Evolutionary conservation across 495 filamentous ascomycete species (phyloP).

Genomic region (Daldinia loculata): DNA sequence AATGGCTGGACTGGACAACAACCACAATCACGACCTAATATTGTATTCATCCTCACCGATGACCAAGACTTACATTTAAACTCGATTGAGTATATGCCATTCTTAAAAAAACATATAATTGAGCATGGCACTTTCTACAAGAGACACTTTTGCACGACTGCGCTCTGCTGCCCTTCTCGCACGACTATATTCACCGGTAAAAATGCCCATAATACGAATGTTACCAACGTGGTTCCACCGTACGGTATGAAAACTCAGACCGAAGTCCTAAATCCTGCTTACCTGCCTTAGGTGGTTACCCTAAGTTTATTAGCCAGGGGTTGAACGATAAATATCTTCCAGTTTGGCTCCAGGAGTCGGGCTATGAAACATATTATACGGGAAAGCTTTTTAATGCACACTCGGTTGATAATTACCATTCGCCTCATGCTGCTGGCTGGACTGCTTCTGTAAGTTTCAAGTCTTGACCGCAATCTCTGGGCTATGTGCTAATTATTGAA

Average conservation of each 20-base stretch:
- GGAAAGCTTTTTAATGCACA: constrained; percentile 78
- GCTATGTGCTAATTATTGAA: constrained; percentile 6
- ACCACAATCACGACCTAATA: constrained; percentile 55
- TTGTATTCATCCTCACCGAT: constrained; percentile 72
- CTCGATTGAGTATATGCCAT: constrained; percentile 66
- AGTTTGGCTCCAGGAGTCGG: constrained; percentile 72
- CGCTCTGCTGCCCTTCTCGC: constrained; percentile 71
- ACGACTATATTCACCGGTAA: constrained; percentile 72
- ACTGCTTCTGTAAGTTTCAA: constrained; percentile 51
- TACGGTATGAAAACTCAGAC: constrained; percentile 53
- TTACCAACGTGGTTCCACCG: constrained; percentile 72
- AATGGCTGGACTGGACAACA: not conserved
- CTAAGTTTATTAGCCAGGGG: constrained; percentile 72
- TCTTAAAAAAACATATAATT: constrained; percentile 60
- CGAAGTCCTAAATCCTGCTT: not conserved
- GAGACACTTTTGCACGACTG: constrained; percentile 69
- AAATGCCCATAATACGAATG: constrained; percentile 77
- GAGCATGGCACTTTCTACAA: constrained; percentile 64
- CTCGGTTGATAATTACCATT: constrained; percentile 65
- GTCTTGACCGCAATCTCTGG: not conserved
- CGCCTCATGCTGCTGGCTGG: constrained; percentile 66
- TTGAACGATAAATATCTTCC: constrained; percentile 74
- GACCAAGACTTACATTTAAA: constrained; percentile 71
- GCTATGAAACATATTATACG: constrained; percentile 78
- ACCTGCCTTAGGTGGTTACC: constrained; percentile 65